phyloP scores from a whole-genome alignment of 257 asterid genomes.

The Phtheirospermum japonicum region DNA sequence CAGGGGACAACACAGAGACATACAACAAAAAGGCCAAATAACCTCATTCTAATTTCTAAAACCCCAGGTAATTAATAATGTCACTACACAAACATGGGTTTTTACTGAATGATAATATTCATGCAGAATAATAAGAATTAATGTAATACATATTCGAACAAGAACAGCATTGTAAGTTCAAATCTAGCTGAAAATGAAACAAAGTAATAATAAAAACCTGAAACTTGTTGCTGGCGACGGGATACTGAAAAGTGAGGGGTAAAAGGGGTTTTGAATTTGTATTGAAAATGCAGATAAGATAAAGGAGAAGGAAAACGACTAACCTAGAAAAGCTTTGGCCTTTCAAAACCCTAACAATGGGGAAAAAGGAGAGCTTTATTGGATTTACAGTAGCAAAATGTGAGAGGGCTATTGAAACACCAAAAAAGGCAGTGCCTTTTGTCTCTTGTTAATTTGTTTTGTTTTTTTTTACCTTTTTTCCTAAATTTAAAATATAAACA shows the following conservation, averaged over 20 bases:
- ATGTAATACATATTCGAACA: constrained; percentile 11
- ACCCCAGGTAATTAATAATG: constrained; percentile 22
- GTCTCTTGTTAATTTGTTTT: constrained; percentile 28
- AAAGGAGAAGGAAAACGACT: constrained; percentile 22
- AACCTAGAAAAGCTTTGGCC: constrained; percentile 25
- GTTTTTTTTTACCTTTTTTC: not conserved
- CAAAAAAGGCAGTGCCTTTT: constrained; percentile 34
- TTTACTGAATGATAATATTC: constrained; percentile 25
- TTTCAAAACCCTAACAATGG: constrained; percentile 42
- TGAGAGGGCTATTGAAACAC: constrained; percentile 18
- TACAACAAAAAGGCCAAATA: constrained; percentile 47
- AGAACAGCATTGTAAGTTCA: constrained; percentile 13
- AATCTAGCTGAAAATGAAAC: constrained; percentile 24
- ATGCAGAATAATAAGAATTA: constrained; percentile 9
- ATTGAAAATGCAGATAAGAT: constrained; percentile 20
- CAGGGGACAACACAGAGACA: constrained; percentile 48
- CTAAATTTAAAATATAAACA: not conserved
- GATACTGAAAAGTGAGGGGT: constrained; percentile 20
- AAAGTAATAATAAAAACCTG: constrained; percentile 21
- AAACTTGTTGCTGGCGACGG: constrained; percentile 18
- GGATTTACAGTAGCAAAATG: too few species aligned
- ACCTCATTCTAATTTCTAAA: constrained; percentile 41
- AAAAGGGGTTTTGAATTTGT: constrained; percentile 32
- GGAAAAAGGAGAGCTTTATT: constrained; percentile 16
- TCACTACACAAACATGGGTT: not conserved